These are phyloP conservation scores for Penicillium sp. DNA, from an alignment of 2,329 filamentous ascomycete species.

Conservation along the genomic window DNA sequence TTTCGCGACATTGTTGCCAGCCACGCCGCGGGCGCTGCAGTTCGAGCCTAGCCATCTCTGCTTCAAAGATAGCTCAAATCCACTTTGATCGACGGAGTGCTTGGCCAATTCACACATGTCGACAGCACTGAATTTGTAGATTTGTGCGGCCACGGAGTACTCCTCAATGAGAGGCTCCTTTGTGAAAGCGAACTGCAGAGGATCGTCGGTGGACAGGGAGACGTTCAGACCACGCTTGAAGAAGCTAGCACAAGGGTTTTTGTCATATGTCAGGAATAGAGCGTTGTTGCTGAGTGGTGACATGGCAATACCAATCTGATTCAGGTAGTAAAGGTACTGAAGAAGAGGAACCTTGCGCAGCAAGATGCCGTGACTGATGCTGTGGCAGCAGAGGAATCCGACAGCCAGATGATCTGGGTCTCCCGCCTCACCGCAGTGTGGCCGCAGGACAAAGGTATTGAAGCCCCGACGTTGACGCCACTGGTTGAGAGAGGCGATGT, in stretches of 20 bases:
- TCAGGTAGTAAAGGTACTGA: slow-evolving; percentile 96
- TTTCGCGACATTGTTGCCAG: slow-evolving; percentile 89
- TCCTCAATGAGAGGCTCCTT: slow-evolving; percentile 98
- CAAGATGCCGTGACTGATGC: slow-evolving; percentile 91
- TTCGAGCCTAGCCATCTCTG: slow-evolving; percentile 83
- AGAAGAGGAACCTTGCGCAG: slow-evolving; percentile 90
- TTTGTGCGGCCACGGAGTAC: slow-evolving; percentile 95
- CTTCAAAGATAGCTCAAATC: slow-evolving; percentile 86
- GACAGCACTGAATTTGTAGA: slow-evolving; percentile 93
- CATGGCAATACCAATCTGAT: slow-evolving; percentile 98
- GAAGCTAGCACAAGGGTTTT: slow-evolving; percentile 94
- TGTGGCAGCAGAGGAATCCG: slow-evolving; percentile 87
- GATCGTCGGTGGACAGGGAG: slow-evolving; percentile 93
- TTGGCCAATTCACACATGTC: slow-evolving; percentile 99
- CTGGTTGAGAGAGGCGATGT: slow-evolving; percentile 86
- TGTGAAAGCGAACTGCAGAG: slow-evolving; percentile 95
- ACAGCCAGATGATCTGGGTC: slow-evolving; percentile 95
- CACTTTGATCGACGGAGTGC: slow-evolving; percentile 91
- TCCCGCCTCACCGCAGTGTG: slow-evolving; percentile 94
- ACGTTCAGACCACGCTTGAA: slow-evolving; percentile 94
- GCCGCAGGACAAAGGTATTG: slow-evolving; percentile 89
- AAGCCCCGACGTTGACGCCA: slow-evolving; percentile 90
- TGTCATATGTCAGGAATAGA: slow-evolving; percentile 90
- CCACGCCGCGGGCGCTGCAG: slow-evolving; percentile 73
- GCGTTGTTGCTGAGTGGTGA: slow-evolving; percentile 98